Evolutionary conservation across 2,329 filamentous ascomycete species (phyloP).

Genomic region (Microsporum canis): DNA sequence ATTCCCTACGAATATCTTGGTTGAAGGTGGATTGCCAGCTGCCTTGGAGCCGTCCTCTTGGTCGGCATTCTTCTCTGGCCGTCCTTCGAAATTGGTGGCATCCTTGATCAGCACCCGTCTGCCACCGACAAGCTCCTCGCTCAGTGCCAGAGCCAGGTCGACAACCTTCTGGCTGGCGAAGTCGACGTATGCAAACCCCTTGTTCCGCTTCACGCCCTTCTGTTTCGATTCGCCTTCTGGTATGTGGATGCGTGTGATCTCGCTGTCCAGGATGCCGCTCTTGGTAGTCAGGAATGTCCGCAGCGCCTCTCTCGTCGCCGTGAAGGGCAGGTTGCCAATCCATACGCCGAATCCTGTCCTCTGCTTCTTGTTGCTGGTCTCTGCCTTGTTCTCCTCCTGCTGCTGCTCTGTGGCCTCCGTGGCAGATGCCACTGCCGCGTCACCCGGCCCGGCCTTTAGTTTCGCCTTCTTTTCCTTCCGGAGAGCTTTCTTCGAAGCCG

Average conservation of each 20-base stretch:
- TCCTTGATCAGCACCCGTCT: conserved; percentile 88
- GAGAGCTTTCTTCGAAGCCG: conserved; percentile 85
- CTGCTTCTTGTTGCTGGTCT: conserved; percentile 23
- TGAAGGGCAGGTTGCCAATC: conserved; percentile 93
- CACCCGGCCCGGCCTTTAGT: conserved; percentile 14
- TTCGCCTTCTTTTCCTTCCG: conserved; percentile 70
- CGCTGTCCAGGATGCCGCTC: conserved; percentile 52
- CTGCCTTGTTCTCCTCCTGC: conserved; percentile 10
- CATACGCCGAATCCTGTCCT: conserved; percentile 79
- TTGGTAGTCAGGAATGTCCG: conserved; percentile 68
- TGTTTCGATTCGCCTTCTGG: conserved; percentile 48
- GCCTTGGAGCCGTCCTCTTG: conserved; percentile 24
- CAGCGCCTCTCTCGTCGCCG: conserved; percentile 60
- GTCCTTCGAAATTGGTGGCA: conserved; percentile 78
- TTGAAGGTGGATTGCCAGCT: conserved; percentile 49
- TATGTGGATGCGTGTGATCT: conserved; percentile 76
- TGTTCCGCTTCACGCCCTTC: conserved; percentile 54
- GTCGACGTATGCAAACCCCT: conserved; percentile 93
- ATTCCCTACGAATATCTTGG: conserved; percentile 82
- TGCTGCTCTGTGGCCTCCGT: conserved; percentile 17
- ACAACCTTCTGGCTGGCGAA: conserved; percentile 60
- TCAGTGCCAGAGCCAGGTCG: conserved; percentile 68
- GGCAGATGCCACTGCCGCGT: conserved; percentile 30
- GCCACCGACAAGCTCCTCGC: conserved; percentile 67
- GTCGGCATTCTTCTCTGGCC: conserved; percentile 55